phyloP scores from a whole-genome alignment of 331 rosid genomes.

The Rhamnella rubrinervis region DNA sequence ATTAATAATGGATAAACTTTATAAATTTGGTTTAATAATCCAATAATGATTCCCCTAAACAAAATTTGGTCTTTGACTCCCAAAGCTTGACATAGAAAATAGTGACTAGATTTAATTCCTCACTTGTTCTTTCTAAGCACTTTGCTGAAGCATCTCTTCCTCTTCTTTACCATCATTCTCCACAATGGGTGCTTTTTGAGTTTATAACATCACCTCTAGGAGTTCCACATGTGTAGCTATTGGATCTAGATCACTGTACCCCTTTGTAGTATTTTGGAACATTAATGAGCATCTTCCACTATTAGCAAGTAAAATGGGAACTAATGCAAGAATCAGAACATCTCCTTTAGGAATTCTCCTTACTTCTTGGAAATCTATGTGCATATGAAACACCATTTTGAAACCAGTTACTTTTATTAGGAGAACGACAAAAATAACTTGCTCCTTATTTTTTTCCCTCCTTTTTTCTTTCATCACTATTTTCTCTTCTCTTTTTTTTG shows the following conservation, averaged over 20 bases:
- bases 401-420: conserved; percentile 38
- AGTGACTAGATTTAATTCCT: too few relatives aligned
- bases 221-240: conserved; percentile 44
- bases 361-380: conserved; percentile 19
- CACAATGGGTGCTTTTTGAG: conserved; percentile 18
- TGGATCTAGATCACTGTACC: conserved; percentile 42
- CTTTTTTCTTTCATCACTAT: too few relatives aligned
- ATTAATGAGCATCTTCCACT: conserved; percentile 38
- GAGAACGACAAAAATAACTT: conserved; percentile 29
- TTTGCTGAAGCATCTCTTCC: conserved; percentile 6
- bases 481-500: too few relatives aligned
- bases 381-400: conserved; percentile 36
- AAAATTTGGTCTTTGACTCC: too few relatives aligned
- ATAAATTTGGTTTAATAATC: too few relatives aligned
- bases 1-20: too few relatives aligned
- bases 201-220: conserved; percentile 25
- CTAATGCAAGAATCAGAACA: conserved; percentile 44
- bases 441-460: too few relatives aligned
- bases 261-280: conserved; percentile 40
- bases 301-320: conserved; percentile 41
- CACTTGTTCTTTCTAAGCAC: background rate
- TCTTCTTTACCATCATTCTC: conserved; percentile 8
- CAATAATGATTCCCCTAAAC: too few relatives aligned
- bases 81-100: too few relatives aligned
- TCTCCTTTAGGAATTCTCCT: conserved; percentile 36